These are phyloP conservation scores for Chlamydomonas sp. DNA, from an alignment of 139 green algal genomes.

Conservation along the genomic window DNA sequence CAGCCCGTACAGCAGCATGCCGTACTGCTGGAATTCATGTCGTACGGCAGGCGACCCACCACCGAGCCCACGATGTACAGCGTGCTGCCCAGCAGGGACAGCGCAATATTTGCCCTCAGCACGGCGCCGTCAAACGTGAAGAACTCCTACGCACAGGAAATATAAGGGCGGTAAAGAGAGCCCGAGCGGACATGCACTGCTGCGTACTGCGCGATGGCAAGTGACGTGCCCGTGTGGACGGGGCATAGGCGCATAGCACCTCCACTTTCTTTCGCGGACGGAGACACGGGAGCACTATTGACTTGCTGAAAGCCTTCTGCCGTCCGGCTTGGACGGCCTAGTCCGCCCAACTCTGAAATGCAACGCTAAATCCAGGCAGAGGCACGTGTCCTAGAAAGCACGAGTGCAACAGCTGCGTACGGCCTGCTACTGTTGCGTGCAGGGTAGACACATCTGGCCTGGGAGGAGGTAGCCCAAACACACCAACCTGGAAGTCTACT, in stretches of 20 bases:
- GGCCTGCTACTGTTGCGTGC: background rate
- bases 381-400: too few species aligned
- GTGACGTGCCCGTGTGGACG: background rate
- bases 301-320: too few species aligned
- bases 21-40: too few species aligned
- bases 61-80: conserved; percentile 48
- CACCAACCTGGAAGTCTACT: conserved; percentile 30
- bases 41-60: conserved; percentile 12
- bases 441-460: background rate
- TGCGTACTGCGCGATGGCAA: background rate
- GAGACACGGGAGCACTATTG: too few species aligned
- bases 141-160: conserved; percentile 17
- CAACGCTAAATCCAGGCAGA: too few species aligned
- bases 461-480: background rate
- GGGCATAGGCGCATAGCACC: too few species aligned
- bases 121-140: conserved; percentile 37
- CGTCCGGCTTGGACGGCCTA: too few species aligned
- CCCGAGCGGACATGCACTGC: accelerated
- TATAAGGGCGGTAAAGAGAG: background rate
- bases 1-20: too few species aligned
- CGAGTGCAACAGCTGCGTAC: too few species aligned
- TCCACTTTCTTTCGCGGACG: too few species aligned
- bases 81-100: conserved; percentile 15
- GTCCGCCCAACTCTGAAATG: too few species aligned
- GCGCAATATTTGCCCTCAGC: conserved; percentile 40